A percentile compares a stretch with the other conserved stretches of the same genome.
Evolutionary conservation across 768 basidiomycete genomes (phyloP).

Genomic region (Pisolithus sp.): DNA sequence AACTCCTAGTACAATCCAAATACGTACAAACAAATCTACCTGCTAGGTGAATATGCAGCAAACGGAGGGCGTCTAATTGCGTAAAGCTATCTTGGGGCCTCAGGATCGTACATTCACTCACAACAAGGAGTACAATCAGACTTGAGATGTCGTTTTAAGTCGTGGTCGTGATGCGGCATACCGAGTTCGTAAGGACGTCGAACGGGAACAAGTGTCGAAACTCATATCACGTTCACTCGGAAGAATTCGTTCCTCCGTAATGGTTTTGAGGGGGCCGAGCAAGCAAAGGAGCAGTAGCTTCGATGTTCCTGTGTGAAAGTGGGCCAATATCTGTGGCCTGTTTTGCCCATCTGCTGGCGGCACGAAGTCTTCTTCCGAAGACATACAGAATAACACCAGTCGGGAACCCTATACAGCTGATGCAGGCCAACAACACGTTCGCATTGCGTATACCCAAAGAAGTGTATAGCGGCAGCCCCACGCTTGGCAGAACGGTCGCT

Average conservation of each 20-base stretch:
- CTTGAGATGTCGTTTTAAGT: no score
- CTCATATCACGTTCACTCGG: neutral
- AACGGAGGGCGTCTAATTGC: no score
- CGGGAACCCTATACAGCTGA: slow-evolving; percentile 5
- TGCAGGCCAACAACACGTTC: slow-evolving; percentile 1
- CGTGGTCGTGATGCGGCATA: neutral
- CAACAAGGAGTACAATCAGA: no score
- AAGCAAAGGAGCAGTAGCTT: neutral
- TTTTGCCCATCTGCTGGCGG: slow-evolving; percentile 1
- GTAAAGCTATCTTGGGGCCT: no score
- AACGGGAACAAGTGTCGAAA: neutral
- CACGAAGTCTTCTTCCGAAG: slow-evolving; percentile 2
- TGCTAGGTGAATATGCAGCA: no score
- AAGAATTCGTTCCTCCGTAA: slow-evolving; percentile 1
- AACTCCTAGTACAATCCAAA: no score
- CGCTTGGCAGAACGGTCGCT: slow-evolving; percentile 14
- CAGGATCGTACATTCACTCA: no score
- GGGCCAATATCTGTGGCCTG: neutral
- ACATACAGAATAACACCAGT: slow-evolving; percentile 1
- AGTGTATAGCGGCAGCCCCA: slow-evolving; percentile 2
- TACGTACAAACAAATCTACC: no score
- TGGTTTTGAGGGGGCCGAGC: neutral
- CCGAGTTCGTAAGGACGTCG: neutral
- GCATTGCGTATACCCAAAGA: slow-evolving; percentile 1
- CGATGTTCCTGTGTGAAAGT: neutral